phyloP scores from a whole-genome alignment of 2,329 filamentous ascomycete genomes.

The Juglanconis oblonga region DNA sequence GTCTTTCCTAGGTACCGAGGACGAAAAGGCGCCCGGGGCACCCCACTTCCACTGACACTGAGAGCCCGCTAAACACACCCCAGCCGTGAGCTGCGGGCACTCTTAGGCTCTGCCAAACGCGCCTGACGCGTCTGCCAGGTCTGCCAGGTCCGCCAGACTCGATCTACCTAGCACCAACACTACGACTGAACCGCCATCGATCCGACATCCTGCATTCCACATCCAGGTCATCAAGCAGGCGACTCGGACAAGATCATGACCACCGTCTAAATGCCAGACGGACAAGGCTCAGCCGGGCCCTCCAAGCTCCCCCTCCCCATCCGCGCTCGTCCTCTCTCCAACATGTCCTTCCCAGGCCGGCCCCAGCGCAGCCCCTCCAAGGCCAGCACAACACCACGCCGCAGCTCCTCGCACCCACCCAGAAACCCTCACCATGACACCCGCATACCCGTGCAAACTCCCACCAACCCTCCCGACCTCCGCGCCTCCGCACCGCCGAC shows the following conservation, averaged over 20 bases:
- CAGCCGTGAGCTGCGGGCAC: background rate
- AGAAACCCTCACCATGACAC: background rate
- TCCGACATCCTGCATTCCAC: background rate
- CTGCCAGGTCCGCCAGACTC: background rate
- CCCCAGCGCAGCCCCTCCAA: slow-evolving; percentile 6
- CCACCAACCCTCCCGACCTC: background rate
- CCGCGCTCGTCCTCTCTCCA: slow-evolving; percentile 9
- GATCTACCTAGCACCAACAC: background rate
- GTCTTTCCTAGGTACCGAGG: no score
- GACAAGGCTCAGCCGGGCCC: slow-evolving; percentile 12
- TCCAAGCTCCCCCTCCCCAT: slow-evolving; percentile 16
- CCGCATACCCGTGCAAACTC: background rate
- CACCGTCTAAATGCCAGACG: slow-evolving; percentile 9
- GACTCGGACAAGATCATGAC: background rate
- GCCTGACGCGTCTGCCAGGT: slow-evolving; percentile 10
- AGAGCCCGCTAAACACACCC: background rate
- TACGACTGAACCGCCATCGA: background rate
- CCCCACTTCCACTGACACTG: background rate
- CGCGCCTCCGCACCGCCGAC: slow-evolving; percentile 32
- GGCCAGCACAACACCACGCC: slow-evolving; percentile 6
- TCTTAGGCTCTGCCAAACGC: background rate
- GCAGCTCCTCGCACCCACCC: slow-evolving; percentile 16
- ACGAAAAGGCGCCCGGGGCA: no score
- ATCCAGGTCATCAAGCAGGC: background rate
- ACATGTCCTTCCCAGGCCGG: slow-evolving; percentile 8